Conservation (phyloP, 139 green algal species). For the Deuterostichococcus epilithicus region DNA sequence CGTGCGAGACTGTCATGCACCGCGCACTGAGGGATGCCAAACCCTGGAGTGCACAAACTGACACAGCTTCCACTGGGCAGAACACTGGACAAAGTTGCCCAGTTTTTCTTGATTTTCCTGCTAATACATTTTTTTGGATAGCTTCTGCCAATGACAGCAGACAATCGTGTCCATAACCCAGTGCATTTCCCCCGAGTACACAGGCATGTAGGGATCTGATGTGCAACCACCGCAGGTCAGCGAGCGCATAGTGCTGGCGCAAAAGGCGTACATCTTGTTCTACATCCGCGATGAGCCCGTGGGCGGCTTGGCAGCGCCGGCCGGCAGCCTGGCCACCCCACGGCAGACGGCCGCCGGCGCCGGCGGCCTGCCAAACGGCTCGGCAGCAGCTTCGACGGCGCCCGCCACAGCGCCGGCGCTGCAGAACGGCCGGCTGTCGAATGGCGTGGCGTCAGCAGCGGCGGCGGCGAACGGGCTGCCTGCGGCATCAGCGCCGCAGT, state of each 20-base stretch:
- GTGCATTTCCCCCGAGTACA: no score
- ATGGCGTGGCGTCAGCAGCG: not conserved
- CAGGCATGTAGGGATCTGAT: not conserved
- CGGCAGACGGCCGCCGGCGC: not conserved
- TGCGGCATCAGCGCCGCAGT: not conserved
- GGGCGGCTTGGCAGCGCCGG: not conserved
- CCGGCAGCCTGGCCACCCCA: no score
- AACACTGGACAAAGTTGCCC: not conserved
- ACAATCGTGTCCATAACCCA: no score
- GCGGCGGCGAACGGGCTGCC: not conserved
- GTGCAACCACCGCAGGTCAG: conserved; percentile 37
- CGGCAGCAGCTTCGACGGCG: no score
- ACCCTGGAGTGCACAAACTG: no score
- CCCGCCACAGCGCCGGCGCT: no score
- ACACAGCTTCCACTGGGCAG: not conserved
- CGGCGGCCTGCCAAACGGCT: no score
- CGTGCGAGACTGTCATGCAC: no score
- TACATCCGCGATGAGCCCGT: conserved; percentile 54
- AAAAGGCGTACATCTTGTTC: conserved; percentile 96
- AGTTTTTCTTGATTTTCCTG: not conserved
- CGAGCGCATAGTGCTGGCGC: conserved; percentile 71
- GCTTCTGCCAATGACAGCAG: no score
- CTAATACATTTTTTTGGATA: no score
- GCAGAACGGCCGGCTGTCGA: not conserved
- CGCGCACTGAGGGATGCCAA: no score